Conservation (phyloP, 2,329 filamentous ascomycete genomes). For the Polytolypa hystricis region DNA sequence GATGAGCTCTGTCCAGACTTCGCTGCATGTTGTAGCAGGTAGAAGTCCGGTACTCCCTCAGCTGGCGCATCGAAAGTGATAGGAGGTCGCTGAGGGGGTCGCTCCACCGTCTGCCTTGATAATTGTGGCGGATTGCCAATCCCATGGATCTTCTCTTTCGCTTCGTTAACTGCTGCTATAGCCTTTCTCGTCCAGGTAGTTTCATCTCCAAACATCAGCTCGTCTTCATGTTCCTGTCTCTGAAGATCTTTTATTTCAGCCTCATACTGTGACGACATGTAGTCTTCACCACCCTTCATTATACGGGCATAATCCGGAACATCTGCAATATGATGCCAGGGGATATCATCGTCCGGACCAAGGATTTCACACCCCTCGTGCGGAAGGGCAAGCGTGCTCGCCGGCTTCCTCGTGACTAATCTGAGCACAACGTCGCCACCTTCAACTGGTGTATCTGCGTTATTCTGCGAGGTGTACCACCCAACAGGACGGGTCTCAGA, state of each 20-base stretch:
- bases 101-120: conserved; percentile 40
- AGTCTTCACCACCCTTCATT: conserved; percentile 85
- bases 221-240: conserved; percentile 74
- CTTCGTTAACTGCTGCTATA: conserved; percentile 58
- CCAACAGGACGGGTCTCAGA: conserved; percentile 79
- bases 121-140: conserved; percentile 54
- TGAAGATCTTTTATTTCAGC: conserved; percentile 64
- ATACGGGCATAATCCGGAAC: conserved; percentile 89
- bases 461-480: conserved; percentile 84
- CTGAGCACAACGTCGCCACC: conserved; percentile 84
- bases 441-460: conserved; percentile 61
- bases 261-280: conserved; percentile 73
- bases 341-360: conserved; percentile 62
- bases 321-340: conserved; percentile 91
- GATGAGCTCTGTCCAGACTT: conserved; percentile 34
- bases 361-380: conserved; percentile 52
- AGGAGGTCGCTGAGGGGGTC: conserved; percentile 36
- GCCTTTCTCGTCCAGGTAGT: conserved; percentile 88
- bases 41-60: conserved; percentile 41
- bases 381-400: conserved; percentile 78
- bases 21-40: conserved; percentile 37
- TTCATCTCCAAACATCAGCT: conserved; percentile 83
- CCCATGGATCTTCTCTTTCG: conserved; percentile 62
- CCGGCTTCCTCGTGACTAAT: conserved; percentile 67
- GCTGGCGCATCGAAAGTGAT: conserved; percentile 39